Evolutionary conservation across 1,284 basidiomycete genomes (phyloP), one percentile per base, ranked within the genome.

Genomic region (Ganoderma lucidum): DNA sequence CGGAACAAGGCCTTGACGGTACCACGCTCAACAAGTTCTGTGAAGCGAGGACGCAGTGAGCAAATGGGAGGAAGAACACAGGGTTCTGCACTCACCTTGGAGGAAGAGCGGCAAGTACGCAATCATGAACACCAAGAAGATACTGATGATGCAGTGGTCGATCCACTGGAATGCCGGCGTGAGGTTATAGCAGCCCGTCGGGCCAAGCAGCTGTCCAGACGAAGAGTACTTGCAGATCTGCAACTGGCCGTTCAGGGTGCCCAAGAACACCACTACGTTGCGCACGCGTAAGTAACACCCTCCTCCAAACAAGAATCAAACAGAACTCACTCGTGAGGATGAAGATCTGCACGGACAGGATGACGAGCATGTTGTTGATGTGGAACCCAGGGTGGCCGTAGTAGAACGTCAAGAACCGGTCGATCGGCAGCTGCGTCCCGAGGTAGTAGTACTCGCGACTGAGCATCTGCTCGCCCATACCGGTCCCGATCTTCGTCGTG

Each of bases 331-430:
- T 86, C 15, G 92, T 93, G 55, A 96, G 82, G 79, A 98, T 88
- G 87, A 98, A 97, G 68, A 96, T 84, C 82, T 98, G 96, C 58
- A 98, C 95, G 63, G 96, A 96, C 75, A 96, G 82, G 77, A 98
- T 98, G 80, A 98, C 93, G 78, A 99, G 87, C 87, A 99, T 99
- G 82, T 99, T 99, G 88, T 99, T 99, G 85, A 99, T 97, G 81
- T 99, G 97, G 93, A 99, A 99, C 73, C 97, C 98, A 63, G 98
- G 97, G 83, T 99, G 97, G 63, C 96, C 97, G 80, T 99, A 99
- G 86, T 99, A 99, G 88, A 99, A 99, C 65, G 97, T 99, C 79
- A 99, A 85, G 93, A 99, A 99, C 64, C 98, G 93, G 80, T 99
- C 98, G 80, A 98, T 92, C 53, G 97, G 97, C 60, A 99, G 89